phyloP scores from a whole-genome alignment of 768 basidiomycete genomes.

The Phaeolepiota aurea region DNA sequence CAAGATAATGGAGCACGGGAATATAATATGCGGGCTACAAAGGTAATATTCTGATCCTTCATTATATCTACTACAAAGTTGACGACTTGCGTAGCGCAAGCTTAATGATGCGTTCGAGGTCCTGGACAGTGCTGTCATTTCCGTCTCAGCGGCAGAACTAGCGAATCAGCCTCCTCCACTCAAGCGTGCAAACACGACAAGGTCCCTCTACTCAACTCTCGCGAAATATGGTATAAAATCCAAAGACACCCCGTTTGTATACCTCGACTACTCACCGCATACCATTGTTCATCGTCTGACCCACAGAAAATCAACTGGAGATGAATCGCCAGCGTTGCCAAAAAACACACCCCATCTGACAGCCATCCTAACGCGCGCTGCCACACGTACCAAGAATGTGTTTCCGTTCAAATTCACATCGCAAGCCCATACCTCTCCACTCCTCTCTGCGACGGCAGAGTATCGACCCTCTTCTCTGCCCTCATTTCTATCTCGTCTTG shows the following conservation, averaged over 20 bases:
- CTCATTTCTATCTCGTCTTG: slow-evolving; percentile 65
- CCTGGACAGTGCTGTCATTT: slow-evolving; percentile 55
- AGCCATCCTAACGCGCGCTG: slow-evolving; percentile 63
- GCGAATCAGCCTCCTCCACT: slow-evolving; percentile 35
- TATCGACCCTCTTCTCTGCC: slow-evolving; percentile 74
- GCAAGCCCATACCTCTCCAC: slow-evolving; percentile 18
- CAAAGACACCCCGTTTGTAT: slow-evolving; percentile 30
- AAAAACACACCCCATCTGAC: slow-evolving; percentile 63
- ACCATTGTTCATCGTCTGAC: slow-evolving; percentile 7
- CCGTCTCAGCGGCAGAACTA: slow-evolving; percentile 14
- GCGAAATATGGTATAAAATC: slow-evolving; percentile 68
- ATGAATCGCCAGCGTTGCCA: slow-evolving; percentile 15
- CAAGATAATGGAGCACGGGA: neutral
- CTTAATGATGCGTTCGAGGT: slow-evolving; percentile 73
- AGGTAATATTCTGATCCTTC: slow-evolving; percentile 23
- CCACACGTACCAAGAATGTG: slow-evolving; percentile 43
- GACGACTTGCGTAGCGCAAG: slow-evolving; percentile 49
- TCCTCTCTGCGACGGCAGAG: slow-evolving; percentile 37
- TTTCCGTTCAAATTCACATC: slow-evolving; percentile 35
- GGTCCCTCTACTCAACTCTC: slow-evolving; percentile 68
- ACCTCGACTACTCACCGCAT: neutral
- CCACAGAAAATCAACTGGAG: neutral
- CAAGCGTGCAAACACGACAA: slow-evolving; percentile 41
- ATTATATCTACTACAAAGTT: neutral
- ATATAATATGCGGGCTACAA: slow-evolving; percentile 26